A percentile compares a stretch with the other conserved stretches of the same genome.
These are phyloP conservation scores for Geotrichum phurueaensis DNA, from an alignment of 1,139 yeast genomes.

Conservation along the genomic window DNA sequence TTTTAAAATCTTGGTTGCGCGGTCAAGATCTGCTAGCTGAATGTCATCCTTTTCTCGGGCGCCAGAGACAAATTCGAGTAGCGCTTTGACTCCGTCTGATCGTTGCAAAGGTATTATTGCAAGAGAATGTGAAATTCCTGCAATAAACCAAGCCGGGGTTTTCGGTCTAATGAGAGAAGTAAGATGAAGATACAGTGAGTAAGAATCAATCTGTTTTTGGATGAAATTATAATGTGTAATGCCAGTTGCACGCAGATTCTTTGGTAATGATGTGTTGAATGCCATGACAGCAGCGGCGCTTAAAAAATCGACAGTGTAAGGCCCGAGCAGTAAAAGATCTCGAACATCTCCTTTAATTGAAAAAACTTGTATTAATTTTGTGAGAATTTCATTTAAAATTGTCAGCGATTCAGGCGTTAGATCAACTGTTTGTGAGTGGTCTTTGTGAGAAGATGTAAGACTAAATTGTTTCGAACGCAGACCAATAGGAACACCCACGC, in stretches of 20 bases:
- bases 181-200: conserved; percentile 27
- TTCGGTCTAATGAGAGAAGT: conserved; percentile 29
- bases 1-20: conserved; percentile 56
- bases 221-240: conserved; percentile 18
- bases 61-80: conserved; percentile 74
- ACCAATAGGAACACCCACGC: conserved; percentile 61
- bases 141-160: conserved; percentile 32
- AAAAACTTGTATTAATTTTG: conserved; percentile 46
- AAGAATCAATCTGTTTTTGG: conserved; percentile 31
- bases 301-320: conserved; percentile 58
- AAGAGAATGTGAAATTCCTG: conserved; percentile 40
- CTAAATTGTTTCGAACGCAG: conserved; percentile 40
- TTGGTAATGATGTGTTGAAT: conserved; percentile 36
- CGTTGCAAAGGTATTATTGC: conserved; percentile 53
- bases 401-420: conserved; percentile 1
- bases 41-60: conserved; percentile 67
- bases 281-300: conserved; percentile 51
- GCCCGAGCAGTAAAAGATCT: conserved; percentile 34
- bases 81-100: conserved; percentile 61
- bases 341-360: conserved; percentile 55
- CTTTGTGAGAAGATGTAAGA: neutral
- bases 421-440: conserved; percentile 1
- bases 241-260: conserved; percentile 1
- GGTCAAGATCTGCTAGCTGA: conserved; percentile 53
- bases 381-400: conserved; percentile 39